phyloP scores from a whole-genome alignment of 2,329 filamentous ascomycete species.

The Penicillium vulpinum region DNA sequence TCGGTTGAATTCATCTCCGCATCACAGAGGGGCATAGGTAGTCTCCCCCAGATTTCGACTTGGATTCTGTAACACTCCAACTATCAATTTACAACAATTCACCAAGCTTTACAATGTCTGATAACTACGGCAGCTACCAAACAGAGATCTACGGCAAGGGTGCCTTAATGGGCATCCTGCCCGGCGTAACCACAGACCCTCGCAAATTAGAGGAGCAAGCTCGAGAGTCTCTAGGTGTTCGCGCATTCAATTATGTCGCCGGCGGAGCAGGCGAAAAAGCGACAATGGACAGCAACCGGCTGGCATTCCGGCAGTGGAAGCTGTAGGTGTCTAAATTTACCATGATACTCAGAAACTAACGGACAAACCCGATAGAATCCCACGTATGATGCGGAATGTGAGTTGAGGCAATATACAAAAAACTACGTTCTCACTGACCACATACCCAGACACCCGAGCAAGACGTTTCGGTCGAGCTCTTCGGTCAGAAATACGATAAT shows the following conservation, averaged over 20 bases:
- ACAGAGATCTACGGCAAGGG: constrained; percentile 55
- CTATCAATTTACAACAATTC: not conserved
- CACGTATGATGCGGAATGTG: constrained; percentile 50
- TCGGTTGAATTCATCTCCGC: not conserved
- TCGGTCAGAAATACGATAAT: constrained; percentile 50
- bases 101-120: constrained; percentile 25
- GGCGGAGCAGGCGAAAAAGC: constrained; percentile 63
- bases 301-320: constrained; percentile 57
- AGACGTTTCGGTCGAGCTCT: constrained; percentile 55
- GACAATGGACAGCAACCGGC: constrained; percentile 61
- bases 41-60: not conserved
- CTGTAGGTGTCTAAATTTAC: constrained; percentile 28
- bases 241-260: constrained; percentile 60
- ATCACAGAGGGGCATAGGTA: not conserved
- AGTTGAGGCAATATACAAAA: constrained; percentile 1
- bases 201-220: constrained; percentile 59
- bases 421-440: not conserved
- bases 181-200: constrained; percentile 60
- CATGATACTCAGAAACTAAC: not conserved
- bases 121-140: constrained; percentile 49
- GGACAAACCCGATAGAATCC: constrained; percentile 45
- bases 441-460: constrained; percentile 36
- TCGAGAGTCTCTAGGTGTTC: constrained; percentile 47
- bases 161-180: constrained; percentile 50
- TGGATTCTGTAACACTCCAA: not conserved